phyloP scores from a whole-genome alignment of 305 asterid species.

The Solanum chacoense region DNA sequence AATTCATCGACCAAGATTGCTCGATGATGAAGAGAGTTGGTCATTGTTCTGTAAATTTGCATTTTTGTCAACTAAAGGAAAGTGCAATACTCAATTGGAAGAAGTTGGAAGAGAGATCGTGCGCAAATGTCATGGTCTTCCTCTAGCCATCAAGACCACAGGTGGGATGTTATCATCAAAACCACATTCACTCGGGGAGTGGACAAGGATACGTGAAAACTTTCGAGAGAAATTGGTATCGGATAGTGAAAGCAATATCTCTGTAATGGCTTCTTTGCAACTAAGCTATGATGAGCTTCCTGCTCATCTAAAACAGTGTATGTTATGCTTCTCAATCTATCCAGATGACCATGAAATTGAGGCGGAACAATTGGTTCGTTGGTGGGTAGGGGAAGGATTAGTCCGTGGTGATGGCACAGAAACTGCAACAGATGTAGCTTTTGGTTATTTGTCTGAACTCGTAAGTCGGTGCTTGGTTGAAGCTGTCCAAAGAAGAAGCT shows the following conservation, averaged over 20 bases:
- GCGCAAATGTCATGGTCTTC: conserved; percentile 16
- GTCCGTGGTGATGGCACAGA: background rate
- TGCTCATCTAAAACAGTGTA: conserved; percentile 10
- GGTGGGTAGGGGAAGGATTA: conserved; percentile 23
- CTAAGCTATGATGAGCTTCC: conserved; percentile 27
- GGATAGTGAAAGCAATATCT: background rate
- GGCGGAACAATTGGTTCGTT: conserved; percentile 4
- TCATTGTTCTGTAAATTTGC: conserved; percentile 12
- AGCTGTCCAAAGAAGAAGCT: background rate
- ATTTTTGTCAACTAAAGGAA: background rate
- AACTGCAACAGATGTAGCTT: conserved; percentile 10
- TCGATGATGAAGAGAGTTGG: conserved; percentile 11
- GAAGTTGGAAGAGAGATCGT: conserved; percentile 14
- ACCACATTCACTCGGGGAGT: background rate
- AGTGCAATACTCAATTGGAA: background rate
- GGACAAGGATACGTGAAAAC: conserved; percentile 1
- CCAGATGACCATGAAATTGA: conserved; percentile 17
- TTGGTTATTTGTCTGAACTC: conserved; percentile 3
- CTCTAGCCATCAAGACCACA: conserved; percentile 19
- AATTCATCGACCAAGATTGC: conserved; percentile 3
- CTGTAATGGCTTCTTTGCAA: conserved; percentile 13
- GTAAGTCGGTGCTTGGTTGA: conserved; percentile 15
- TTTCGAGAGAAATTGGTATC: conserved; percentile 2
- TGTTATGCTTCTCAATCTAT: conserved; percentile 14
- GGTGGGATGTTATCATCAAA: conserved; percentile 11